Conservation (phyloP, 805 yeast species). For the Kazachstania psychrophila region DNA sequence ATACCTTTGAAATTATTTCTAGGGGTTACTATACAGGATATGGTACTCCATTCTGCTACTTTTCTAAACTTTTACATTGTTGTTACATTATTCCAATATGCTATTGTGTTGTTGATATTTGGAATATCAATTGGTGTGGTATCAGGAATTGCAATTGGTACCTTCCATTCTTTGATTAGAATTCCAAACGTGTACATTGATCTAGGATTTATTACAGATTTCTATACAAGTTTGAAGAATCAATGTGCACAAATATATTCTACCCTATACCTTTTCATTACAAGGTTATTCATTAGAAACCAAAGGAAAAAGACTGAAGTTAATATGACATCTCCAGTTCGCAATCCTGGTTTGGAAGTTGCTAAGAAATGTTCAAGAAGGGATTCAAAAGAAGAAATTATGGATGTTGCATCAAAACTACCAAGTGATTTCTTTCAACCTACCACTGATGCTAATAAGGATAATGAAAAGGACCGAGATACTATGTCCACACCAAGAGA, state of each 20-base stretch:
- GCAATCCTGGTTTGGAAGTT: too few species aligned
- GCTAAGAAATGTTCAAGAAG: background rate
- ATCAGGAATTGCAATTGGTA: constrained; percentile 16
- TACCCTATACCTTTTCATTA: too few species aligned
- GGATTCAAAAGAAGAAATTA: constrained; percentile 13
- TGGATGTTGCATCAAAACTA: constrained; percentile 17
- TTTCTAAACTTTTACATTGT: constrained; percentile 10
- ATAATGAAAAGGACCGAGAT: background rate
- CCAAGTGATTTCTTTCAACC: constrained; percentile 24
- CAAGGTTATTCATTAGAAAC: too few species aligned
- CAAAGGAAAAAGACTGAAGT: too few species aligned
- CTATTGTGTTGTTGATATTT: constrained; percentile 15
- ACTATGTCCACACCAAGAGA: background rate
- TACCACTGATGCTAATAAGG: background rate
- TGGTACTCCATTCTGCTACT: constrained; percentile 9
- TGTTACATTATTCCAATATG: constrained; percentile 18
- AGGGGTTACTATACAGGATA: constrained; percentile 17
- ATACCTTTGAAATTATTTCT: constrained; percentile 18
- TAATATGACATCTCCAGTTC: too few species aligned
- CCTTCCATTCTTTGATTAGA: constrained; percentile 13
- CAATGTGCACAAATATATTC: too few species aligned
- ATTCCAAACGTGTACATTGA: constrained; percentile 21
- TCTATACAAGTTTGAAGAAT: too few species aligned
- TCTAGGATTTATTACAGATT: constrained; percentile 1
- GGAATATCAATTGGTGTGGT: constrained; percentile 17